These are phyloP conservation scores for Ananas comosus DNA, from an alignment of 176 grass and related monocot species.

Conservation along the genomic window DNA sequence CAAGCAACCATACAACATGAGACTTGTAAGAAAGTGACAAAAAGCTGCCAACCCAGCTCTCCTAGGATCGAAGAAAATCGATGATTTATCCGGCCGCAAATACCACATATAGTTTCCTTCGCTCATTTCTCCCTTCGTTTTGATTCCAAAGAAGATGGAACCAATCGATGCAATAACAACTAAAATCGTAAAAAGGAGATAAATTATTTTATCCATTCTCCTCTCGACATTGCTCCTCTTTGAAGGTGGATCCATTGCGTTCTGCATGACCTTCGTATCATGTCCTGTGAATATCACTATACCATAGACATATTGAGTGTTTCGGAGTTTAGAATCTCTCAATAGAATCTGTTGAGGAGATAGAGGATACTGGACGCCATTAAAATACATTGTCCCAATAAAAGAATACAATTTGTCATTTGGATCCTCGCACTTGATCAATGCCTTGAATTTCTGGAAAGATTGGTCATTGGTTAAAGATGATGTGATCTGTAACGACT, in stretches of 20 bases:
- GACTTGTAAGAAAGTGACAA: constrained; percentile 70
- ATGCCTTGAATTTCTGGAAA: constrained; percentile 21
- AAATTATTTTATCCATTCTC: constrained; percentile 74
- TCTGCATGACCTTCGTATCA: constrained; percentile 96
- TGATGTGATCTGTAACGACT: constrained; percentile 48
- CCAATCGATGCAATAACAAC: constrained; percentile 55
- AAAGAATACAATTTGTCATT: constrained; percentile 82
- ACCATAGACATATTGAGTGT: constrained; percentile 78
- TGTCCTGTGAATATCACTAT: constrained; percentile 71
- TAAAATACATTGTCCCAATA: constrained; percentile 51
- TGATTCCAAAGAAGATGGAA: constrained; percentile 62
- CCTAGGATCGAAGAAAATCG: constrained; percentile 34
- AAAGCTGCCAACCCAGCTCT: constrained; percentile 22
- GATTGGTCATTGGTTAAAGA: constrained; percentile 27
- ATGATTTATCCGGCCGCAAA: constrained; percentile 54
- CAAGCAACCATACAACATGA: constrained; percentile 81
- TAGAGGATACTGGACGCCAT: constrained; percentile 34
- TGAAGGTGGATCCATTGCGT: constrained; percentile 60
- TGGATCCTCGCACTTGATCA: constrained; percentile 73
- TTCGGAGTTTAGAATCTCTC: constrained; percentile 86
- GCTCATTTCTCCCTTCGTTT: constrained; percentile 33
- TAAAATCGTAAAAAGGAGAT: constrained; percentile 46
- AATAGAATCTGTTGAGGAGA: constrained; percentile 83
- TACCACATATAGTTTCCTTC: constrained; percentile 69
- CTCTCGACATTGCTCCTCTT: constrained; percentile 81